These are phyloP conservation scores for Aspergillus neotritici DNA, from an alignment of 2,329 filamentous ascomycete species.

Conservation along the genomic window DNA sequence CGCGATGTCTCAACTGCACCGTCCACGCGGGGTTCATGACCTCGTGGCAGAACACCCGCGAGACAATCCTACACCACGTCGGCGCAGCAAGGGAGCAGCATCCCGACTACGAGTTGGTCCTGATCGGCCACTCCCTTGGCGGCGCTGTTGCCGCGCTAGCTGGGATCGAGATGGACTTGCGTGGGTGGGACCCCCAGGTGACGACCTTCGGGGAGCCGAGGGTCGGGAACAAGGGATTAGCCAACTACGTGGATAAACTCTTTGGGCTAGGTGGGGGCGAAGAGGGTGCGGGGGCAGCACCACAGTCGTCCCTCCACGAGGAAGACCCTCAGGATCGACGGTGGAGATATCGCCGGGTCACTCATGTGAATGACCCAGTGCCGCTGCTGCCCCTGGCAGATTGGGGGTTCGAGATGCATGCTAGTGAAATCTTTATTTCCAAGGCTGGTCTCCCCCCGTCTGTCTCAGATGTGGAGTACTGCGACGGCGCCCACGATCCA, in stretches of 20 bases:
- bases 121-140: conserved; percentile 88
- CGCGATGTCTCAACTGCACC: conserved; percentile 75
- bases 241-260: conserved; percentile 48
- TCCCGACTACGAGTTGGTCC: conserved; percentile 65
- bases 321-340: conserved; percentile 13
- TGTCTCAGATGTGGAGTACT: conserved; percentile 63
- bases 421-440: conserved; percentile 79
- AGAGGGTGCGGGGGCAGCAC: not conserved
- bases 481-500: conserved; percentile 64
- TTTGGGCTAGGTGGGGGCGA: conserved; percentile 37
- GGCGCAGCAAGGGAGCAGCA: conserved; percentile 54
- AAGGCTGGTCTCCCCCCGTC: conserved; percentile 65
- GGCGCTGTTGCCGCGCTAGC: conserved; percentile 88
- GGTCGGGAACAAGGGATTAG: conserved; percentile 51
- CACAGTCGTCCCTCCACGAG: not conserved
- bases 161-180: conserved; percentile 68
- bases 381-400: conserved; percentile 78
- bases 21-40: conserved; percentile 86
- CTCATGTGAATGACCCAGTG: conserved; percentile 80
- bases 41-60: conserved; percentile 73
- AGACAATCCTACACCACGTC: conserved; percentile 63
- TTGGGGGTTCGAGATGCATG: conserved; percentile 83
- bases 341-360: conserved; percentile 65
- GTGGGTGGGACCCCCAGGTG: conserved; percentile 69
- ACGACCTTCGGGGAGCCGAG: conserved; percentile 91